phyloP scores from a whole-genome alignment of 202 grass and related monocot genomes.

The Sporobolus alterniflorus region DNA sequence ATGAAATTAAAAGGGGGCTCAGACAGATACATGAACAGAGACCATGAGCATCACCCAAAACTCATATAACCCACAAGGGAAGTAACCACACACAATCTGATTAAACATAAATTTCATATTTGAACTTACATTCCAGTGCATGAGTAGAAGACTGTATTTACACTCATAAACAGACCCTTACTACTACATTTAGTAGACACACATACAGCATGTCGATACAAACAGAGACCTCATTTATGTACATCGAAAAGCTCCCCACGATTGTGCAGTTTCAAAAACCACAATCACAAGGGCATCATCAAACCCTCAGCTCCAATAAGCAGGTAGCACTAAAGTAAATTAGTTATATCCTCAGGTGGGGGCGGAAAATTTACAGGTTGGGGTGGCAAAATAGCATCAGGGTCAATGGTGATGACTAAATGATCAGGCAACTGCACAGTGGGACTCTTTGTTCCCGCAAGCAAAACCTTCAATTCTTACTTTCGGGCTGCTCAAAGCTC shows the following conservation, averaged over 20 bases:
- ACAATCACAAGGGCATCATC: conserved; percentile 41
- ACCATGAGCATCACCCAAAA: too few species aligned
- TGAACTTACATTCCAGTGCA: conserved; percentile 34
- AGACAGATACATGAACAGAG: too few species aligned
- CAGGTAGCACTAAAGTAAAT: conserved; percentile 40
- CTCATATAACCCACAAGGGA: neutral
- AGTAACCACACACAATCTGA: neutral
- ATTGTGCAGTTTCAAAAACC: conserved; percentile 58
- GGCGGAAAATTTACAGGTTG: conserved; percentile 46
- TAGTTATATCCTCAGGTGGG: conserved; percentile 33
- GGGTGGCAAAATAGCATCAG: conserved; percentile 24
- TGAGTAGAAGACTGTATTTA: conserved; percentile 32
- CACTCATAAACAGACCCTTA: neutral
- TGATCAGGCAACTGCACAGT: conserved; percentile 66
- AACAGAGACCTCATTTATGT: conserved; percentile 43
- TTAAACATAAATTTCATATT: conserved; percentile 34
- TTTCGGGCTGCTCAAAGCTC: conserved; percentile 74
- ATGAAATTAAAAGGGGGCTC: too few species aligned
- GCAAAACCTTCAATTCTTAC: conserved; percentile 91
- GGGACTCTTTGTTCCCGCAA: conserved; percentile 64
- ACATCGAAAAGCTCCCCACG: conserved; percentile 45
- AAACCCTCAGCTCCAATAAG: neutral
- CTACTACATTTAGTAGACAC: conserved; percentile 32
- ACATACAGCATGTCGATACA: conserved; percentile 40
- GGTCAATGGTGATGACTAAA: conserved; percentile 36